phyloP scores from a whole-genome alignment of 2,329 filamentous ascomycete genomes.

The Beauveria brongniartii region DNA sequence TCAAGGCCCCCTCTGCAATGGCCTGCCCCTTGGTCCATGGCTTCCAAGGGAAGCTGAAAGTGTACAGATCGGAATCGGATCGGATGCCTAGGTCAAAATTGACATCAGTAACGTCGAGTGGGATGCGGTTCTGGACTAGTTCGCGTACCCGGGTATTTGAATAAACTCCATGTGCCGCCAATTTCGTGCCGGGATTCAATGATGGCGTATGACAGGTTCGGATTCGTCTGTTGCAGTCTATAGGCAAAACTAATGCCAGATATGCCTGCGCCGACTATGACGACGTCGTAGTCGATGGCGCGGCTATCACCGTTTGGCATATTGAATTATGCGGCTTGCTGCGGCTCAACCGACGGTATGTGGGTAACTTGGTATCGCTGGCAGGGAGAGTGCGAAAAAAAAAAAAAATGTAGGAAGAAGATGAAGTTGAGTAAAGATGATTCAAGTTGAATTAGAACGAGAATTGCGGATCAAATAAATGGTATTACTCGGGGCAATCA shows the following conservation, averaged over 20 bases:
- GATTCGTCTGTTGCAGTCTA: constrained; percentile 51
- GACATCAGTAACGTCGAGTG: not conserved
- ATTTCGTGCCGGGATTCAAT: constrained; percentile 60
- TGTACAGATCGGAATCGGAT: constrained; percentile 54
- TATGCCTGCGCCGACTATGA: constrained; percentile 67
- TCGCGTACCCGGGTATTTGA: constrained; percentile 51
- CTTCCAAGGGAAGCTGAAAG: constrained; percentile 60
- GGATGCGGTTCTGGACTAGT: not conserved
- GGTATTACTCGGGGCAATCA: no score
- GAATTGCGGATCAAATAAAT: no score
- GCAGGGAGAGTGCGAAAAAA: no score
- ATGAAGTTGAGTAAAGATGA: no score
- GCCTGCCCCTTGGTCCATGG: constrained; percentile 50
- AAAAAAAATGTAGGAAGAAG: not conserved
- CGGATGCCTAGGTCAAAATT: constrained; percentile 42
- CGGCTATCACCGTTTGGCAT: not conserved
- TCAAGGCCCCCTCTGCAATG: constrained; percentile 44
- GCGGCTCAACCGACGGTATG: no score
- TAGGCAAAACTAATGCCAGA: constrained; percentile 70
- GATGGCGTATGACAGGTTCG: constrained; percentile 52
- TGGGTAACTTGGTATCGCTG: no score
- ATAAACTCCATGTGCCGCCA: constrained; percentile 74
- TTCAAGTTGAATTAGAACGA: no score
- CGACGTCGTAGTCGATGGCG: constrained; percentile 34
- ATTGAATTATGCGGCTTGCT: not conserved